Evolutionary conservation across 2,329 filamentous ascomycete species (phyloP).

Genomic region (Colletotrichum chrysophilum): DNA sequence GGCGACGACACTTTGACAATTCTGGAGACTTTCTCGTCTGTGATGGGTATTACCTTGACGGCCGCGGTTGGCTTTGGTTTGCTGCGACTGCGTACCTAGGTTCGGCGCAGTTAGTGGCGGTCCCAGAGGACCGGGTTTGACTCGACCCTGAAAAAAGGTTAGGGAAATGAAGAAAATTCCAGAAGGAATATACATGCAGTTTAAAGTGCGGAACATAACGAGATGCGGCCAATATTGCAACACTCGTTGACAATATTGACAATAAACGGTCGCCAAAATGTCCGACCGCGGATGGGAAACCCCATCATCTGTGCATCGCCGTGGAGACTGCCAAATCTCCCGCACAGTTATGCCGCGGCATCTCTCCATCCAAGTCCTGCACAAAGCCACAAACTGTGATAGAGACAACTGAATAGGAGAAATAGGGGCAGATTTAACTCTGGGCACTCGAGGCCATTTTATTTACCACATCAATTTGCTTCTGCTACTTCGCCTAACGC

Average conservation of each 20-base stretch:
- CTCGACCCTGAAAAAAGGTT: not conserved
- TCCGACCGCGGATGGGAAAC: not conserved
- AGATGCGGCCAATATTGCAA: not conserved
- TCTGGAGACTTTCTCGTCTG: not conserved
- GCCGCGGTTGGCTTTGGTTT: not conserved
- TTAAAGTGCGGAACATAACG: not conserved
- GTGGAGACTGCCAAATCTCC: not conserved
- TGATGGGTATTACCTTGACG: not conserved
- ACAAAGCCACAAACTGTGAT: not conserved
- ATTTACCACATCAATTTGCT: constrained; percentile 13
- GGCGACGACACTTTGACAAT: not conserved
- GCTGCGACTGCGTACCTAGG: no score
- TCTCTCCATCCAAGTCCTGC: not conserved
- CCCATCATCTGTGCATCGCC: not conserved
- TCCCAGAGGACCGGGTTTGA: not conserved
- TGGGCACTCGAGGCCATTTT: not conserved
- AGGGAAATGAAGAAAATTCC: not conserved
- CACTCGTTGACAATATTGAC: not conserved
- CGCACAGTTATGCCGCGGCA: not conserved
- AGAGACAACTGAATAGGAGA: not conserved
- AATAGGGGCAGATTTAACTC: not conserved
- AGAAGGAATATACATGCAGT: not conserved
- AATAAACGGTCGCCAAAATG: not conserved
- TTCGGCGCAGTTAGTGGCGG: not conserved
- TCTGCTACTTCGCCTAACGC: constrained; percentile 13